Base-by-base conservation (phyloP, 192 early-diverging fungal species). In the Linnemannia exigua region DNA sequence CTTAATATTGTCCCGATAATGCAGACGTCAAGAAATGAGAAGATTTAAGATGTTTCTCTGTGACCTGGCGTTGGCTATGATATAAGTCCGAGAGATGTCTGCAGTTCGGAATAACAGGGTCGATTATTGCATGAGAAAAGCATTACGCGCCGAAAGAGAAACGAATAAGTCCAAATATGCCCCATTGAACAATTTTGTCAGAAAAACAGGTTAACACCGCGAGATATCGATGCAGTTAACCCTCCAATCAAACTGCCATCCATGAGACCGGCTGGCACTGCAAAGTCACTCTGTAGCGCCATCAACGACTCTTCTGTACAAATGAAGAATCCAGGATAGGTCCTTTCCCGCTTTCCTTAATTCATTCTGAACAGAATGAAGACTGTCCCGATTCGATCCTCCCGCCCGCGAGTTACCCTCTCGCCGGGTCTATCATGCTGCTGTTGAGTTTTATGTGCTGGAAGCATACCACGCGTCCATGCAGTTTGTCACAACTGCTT, bases 91-190 rank as follows among this genome's bases (percentile, higher is more conserved):
- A 50, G 15, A 72, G 54, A n/a, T 47, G 14, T 11, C 22, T 41
- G n/a, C 75, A 67, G 15, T 70, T 51, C 44, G 19, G 46, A 17
- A 84, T 74, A 25, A 84, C 61, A 14, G 16, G 15, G 20, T 84
- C 82, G 31, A 75, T 52, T 17, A 19, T 6, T 61, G 58, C 1
- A 79, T n/a, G 14, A 84, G 44, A 20, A 12, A 41, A 0, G 8
- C 33, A 14, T 75, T 61, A 16, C 76, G 76, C 15, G 76, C 82
- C 38, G 68, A 15, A 37, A 66, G 11, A 2, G 82, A 78, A 22
- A 79, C 25, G 2, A 14, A 33, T 61, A 12, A 84, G 17, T n/a
- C 82, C n/a, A n/a, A n/a, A n/a, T 84, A 77, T 28, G 28, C 2
- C 5, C 41, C 41, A 31, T 33, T 63, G 12, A 63, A 33, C n/a